Evolutionary conservation across 352 stramenopile genomes (phyloP).

Genomic region (Plasmopara viticola): DNA sequence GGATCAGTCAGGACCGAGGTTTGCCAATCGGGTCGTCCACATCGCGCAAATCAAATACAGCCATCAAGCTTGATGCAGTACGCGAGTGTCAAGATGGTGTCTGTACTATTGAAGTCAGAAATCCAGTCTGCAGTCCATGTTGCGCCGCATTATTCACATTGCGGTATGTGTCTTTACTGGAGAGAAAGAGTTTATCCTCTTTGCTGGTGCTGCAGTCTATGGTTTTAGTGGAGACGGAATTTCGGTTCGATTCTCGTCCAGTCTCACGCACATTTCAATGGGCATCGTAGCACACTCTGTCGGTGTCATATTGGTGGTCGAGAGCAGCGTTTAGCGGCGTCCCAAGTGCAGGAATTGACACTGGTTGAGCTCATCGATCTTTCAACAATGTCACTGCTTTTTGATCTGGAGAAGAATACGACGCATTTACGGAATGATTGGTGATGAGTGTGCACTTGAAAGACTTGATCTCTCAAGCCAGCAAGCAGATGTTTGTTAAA

Average conservation of each 20-base stretch:
- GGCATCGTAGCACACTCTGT: constrained; percentile 21
- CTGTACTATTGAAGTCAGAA: constrained; percentile 16
- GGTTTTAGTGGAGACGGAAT: neutral
- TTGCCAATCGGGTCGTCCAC: constrained; percentile 22
- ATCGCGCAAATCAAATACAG: constrained; percentile 25
- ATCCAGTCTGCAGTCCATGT: constrained; percentile 21
- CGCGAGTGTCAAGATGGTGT: constrained; percentile 10
- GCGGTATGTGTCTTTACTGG: constrained; percentile 31
- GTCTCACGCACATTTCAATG: constrained; percentile 19
- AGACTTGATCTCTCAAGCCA: no score
- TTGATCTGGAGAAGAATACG: neutral
- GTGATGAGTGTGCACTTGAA: no score
- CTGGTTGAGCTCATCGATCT: neutral
- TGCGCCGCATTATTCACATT: constrained; percentile 9
- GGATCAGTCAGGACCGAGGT: constrained; percentile 15
- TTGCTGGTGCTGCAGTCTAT: constrained; percentile 9
- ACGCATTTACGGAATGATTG: neutral
- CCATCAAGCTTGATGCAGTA: constrained; percentile 19
- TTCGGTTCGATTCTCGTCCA: constrained; percentile 16
- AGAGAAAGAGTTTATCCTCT: constrained; percentile 25
- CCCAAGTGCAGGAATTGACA: constrained; percentile 32
- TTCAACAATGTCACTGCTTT: neutral
- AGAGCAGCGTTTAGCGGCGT: constrained; percentile 19
- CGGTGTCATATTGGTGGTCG: constrained; percentile 41
- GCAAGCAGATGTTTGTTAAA: no score